A percentile compares a stretch with the other conserved stretches of the same genome.
Conservation (phyloP, 805 yeast genomes). For the Candida railenensis region DNA sequence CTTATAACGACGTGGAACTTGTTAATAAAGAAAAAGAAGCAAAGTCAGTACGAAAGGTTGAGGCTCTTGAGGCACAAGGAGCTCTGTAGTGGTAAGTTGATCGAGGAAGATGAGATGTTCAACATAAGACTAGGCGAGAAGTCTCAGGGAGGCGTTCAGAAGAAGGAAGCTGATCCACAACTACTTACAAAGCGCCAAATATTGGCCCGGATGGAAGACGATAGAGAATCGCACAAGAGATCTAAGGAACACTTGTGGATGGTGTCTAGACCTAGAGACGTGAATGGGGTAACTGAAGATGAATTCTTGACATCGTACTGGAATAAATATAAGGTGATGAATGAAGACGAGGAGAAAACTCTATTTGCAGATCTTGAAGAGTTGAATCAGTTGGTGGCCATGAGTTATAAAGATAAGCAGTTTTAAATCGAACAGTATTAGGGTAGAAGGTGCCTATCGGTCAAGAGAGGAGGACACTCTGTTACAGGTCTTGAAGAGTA, state of each 20-base stretch:
- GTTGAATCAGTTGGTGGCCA: conserved; percentile 51
- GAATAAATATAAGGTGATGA: conserved; percentile 44
- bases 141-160: neutral
- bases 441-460: no score
- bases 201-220: conserved; percentile 83
- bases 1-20: conserved; percentile 47
- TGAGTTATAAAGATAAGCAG: conserved; percentile 50
- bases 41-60: conserved; percentile 51
- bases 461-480: conserved; percentile 44
- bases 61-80: conserved; percentile 35
- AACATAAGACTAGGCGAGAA: conserved; percentile 16
- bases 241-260: conserved; percentile 82
- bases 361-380: conserved; percentile 50
- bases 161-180: conserved; percentile 10
- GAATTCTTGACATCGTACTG: conserved; percentile 47
- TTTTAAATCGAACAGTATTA: no score
- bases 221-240: conserved; percentile 85
- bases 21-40: conserved; percentile 44
- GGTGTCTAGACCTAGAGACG: conserved; percentile 46
- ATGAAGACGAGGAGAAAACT: conserved; percentile 43
- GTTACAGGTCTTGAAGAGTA: conserved; percentile 49
- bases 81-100: conserved; percentile 18
- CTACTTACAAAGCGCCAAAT: conserved; percentile 50
- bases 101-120: conserved; percentile 27
- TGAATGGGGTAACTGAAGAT: conserved; percentile 34